A percentile compares a stretch with the other conserved stretches of the same genome.
Conservation (phyloP, 768 basidiomycete genomes). For the Dendrothele bispora region DNA sequence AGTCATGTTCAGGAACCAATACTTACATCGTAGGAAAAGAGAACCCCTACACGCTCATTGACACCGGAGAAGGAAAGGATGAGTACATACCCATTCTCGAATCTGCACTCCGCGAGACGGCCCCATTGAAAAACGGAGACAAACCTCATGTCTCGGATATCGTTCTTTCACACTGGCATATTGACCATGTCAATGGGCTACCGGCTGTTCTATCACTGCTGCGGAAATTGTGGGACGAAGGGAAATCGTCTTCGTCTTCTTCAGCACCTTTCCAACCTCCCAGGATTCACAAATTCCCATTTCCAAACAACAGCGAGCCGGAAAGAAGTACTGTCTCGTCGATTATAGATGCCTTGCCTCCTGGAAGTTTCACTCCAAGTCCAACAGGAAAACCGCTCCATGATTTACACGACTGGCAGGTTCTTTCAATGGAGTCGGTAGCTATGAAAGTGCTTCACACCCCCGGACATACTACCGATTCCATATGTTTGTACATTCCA, state of each 20-base stretch:
- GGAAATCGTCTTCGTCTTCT: conserved; percentile 40
- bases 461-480: conserved; percentile 91
- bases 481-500: conserved; percentile 69
- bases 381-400: conserved; percentile 50
- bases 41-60: conserved; percentile 77
- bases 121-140: conserved; percentile 27
- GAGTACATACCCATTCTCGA: conserved; percentile 69
- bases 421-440: conserved; percentile 34
- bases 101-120: conserved; percentile 48
- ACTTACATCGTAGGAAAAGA: conserved; percentile 78
- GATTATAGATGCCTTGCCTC: conserved; percentile 38
- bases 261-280: conserved; percentile 64
- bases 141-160: conserved; percentile 80
- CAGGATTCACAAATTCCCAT: conserved; percentile 72
- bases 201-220: conserved; percentile 69
- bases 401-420: conserved; percentile 57
- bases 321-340: conserved; percentile 38
- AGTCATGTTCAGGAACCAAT: conserved; percentile 65
- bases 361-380: conserved; percentile 45
- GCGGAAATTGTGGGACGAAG: conserved; percentile 56
- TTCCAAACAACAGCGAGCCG: conserved; percentile 20
- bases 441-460: conserved; percentile 73
- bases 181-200: conserved; percentile 83
- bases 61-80: conserved; percentile 76
- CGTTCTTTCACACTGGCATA: conserved; percentile 88